phyloP scores from a whole-genome alignment of 306 rosid genomes.

The Dalbergia cultrata region DNA sequence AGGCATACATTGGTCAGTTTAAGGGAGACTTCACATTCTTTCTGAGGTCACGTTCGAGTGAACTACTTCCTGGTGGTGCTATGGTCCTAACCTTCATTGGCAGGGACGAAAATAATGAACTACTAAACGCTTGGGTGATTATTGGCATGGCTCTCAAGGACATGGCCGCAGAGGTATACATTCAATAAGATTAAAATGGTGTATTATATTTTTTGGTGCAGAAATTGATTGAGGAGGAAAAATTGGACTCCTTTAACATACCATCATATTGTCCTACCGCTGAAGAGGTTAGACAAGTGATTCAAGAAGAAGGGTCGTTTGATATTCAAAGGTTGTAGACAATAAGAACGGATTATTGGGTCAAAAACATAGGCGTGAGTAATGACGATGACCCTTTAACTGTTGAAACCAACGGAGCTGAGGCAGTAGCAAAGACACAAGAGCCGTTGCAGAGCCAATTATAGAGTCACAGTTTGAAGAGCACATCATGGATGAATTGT shows the following conservation, averaged over 20 bases:
- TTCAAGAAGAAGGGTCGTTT: neutral
- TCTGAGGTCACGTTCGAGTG: constrained; percentile 51
- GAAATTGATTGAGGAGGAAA: neutral
- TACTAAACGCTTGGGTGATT: constrained; percentile 8
- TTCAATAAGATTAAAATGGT: too few species aligned
- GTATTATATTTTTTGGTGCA: neutral
- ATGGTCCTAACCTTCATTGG: constrained; percentile 49
- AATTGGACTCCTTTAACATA: neutral
- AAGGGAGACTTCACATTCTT: constrained; percentile 50
- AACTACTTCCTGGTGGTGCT: constrained; percentile 52
- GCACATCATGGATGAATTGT: constrained; percentile 52
- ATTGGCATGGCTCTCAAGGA: constrained; percentile 52
- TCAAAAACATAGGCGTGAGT: neutral
- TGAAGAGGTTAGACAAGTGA: neutral
- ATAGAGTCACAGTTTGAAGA: constrained; percentile 47
- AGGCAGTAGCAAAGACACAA: constrained; percentile 33
- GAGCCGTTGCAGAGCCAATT: constrained; percentile 59
- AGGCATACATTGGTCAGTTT: constrained; percentile 52
- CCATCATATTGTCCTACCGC: neutral
- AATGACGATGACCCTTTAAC: neutral
- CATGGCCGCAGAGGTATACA: constrained; percentile 59
- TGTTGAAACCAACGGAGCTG: constrained; percentile 31
- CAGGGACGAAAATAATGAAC: constrained; percentile 32
- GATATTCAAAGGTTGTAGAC: neutral
- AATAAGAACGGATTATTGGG: constrained; percentile 29